Evolutionary conservation across 2,329 filamentous ascomycete genomes (phyloP).

Genomic region (Aspergillus ochraceoroseus): DNA sequence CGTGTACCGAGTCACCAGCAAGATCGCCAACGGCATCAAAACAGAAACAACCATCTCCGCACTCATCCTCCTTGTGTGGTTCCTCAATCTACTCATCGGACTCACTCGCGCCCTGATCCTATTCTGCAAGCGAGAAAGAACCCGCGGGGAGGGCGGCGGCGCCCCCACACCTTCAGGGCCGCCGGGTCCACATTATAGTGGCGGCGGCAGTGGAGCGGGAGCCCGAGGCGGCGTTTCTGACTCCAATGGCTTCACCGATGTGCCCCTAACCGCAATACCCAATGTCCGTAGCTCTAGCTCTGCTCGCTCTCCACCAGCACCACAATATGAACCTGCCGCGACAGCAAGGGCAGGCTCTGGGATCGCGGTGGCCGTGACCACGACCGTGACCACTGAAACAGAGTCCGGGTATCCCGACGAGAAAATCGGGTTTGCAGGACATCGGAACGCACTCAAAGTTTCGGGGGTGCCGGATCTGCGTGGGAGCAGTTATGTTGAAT

Average conservation of each 20-base stretch:
- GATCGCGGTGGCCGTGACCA: not conserved
- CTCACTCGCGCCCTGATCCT: slow-evolving; percentile 61
- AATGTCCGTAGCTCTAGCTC: slow-evolving; percentile 14
- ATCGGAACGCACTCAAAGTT: slow-evolving; percentile 33
- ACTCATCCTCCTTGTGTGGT: slow-evolving; percentile 68
- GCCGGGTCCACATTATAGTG: slow-evolving; percentile 4
- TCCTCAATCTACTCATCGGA: slow-evolving; percentile 71
- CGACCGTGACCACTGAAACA: too few relatives aligned
- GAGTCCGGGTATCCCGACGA: slow-evolving; percentile 33
- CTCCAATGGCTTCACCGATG: slow-evolving; percentile 33
- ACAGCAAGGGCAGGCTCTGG: slow-evolving; percentile 11
- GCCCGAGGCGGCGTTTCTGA: too few relatives aligned
- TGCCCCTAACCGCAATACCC: slow-evolving; percentile 36
- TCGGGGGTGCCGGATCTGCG: slow-evolving; percentile 23
- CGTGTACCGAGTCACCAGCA: slow-evolving; percentile 63
- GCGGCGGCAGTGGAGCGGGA: too few relatives aligned
- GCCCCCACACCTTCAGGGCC: slow-evolving; percentile 21
- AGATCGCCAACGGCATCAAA: slow-evolving; percentile 63
- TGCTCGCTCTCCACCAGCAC: slow-evolving; percentile 20
- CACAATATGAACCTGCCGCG: slow-evolving; percentile 25
- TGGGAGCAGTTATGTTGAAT: slow-evolving; percentile 39
- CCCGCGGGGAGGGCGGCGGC: slow-evolving; percentile 56
- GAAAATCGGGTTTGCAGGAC: slow-evolving; percentile 43
- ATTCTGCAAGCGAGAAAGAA: slow-evolving; percentile 57
- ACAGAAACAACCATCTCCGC: slow-evolving; percentile 76